Evolutionary conservation across 2,329 filamentous ascomycete species (phyloP), one percentile per base, ranked within the genome.

Genomic region (Paramyrothecium roridum): DNA sequence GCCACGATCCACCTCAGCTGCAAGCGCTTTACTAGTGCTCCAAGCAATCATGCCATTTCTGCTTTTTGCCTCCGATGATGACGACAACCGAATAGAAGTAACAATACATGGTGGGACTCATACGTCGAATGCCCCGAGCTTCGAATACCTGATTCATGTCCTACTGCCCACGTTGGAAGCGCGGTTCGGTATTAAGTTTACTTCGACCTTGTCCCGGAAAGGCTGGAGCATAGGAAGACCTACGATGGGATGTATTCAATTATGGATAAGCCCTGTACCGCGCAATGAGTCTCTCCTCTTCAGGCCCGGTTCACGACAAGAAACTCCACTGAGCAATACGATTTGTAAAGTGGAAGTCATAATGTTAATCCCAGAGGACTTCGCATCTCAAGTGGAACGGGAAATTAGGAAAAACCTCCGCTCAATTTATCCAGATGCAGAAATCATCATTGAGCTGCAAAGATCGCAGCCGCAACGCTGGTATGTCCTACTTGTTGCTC

Each of bases 71-170:
- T 72, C 75, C n/a, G 74, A 75, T 56, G 70, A 72, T 8, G 64
- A 57, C n/a, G 66, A 62, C 8, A 71, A 77, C 23, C 74, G 77
- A 2, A 70, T 85, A 21, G 73, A 74, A 30, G 60, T 86, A 6
- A 73, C 76, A 19, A 77, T 87, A 8, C 73, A 76, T 2, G 84
- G 84, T 6, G 84, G 84, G 17, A 86, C 84, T 1, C 86, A 87
- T 59, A 79, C 82, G 2, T 71, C 74, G 11, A 84, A 77, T 62
- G 84, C 83, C 1, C 73, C 77, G 1, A 83, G 78, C n/a, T 85
- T 76, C 56, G 84, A 88, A 62, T 88, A 87, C 62, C 69, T 86
- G 3, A 81, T 85, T 61, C 84, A 86, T 61, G 79, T 87, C 1
- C 72, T 87, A 1, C 68, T 86, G 33, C 84, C 84, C 3, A 71